These are phyloP conservation scores for Trichoderma harzianum DNA, from an alignment of 2,329 filamentous ascomycete species.

Conservation along the genomic window DNA sequence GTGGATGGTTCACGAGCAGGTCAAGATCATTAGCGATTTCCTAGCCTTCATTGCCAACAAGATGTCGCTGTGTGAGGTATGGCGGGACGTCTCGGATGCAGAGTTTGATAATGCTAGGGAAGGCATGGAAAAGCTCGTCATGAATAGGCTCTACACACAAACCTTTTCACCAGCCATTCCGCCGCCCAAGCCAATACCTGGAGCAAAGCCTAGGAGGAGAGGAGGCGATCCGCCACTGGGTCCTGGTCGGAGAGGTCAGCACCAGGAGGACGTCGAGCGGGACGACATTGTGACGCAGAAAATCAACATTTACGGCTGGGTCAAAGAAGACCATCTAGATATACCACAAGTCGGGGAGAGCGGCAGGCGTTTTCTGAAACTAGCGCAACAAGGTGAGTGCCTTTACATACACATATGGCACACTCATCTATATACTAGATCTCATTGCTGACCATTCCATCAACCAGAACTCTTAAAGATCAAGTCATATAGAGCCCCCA, in stretches of 20 bases:
- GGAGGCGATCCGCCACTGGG: conserved; percentile 67
- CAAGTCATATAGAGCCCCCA: conserved; percentile 90
- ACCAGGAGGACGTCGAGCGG: conserved; percentile 95
- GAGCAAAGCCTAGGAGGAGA: conserved; percentile 64
- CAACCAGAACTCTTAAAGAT: conserved; percentile 83
- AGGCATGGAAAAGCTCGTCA: conserved; percentile 99
- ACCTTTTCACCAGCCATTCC: conserved; percentile 95
- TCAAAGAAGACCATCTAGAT: conserved; percentile 88
- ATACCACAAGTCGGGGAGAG: conserved; percentile 82
- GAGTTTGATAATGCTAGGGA: conserved; percentile 98
- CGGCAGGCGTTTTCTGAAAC: conserved; percentile 78
- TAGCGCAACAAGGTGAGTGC: conserved; percentile 76
- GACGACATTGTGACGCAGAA: conserved; percentile 96
- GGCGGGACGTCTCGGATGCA: conserved; percentile 90
- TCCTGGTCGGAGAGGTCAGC: conserved; percentile 85
- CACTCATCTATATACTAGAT: conserved; percentile 16
- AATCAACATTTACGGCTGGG: conserved; percentile 95
- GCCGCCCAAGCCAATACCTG: conserved; percentile 69
- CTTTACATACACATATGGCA: not conserved
- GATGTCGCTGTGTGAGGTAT: conserved; percentile 96
- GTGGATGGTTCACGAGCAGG: conserved; percentile 99
- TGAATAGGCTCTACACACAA: conserved; percentile 94
- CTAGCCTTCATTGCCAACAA: conserved; percentile 96
- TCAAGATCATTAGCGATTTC: conserved; percentile 98
- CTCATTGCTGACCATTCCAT: not conserved